Evolutionary conservation across 352 stramenopile species (phyloP), one percentile per base, ranked within the genome.

Genomic region (Globisporangium radiosum): DNA sequence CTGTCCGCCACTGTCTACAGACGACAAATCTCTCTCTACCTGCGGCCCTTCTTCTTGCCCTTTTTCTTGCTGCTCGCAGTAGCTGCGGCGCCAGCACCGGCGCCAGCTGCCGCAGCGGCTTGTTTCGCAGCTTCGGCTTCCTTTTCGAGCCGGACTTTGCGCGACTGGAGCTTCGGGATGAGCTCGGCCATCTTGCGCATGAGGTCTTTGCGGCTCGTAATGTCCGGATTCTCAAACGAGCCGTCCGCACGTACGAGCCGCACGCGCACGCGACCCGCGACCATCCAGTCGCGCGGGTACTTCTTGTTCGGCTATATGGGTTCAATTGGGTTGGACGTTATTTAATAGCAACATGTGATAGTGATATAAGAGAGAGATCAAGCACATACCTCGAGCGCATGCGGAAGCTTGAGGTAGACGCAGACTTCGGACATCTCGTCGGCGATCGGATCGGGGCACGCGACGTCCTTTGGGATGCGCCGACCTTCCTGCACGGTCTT

Each of bases 111-210:
- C 7, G 57, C 53, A 11, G 44, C 52, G 33, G 78, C 73, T 38
- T 76, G 61, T 57, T 76, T 82, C 8, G 76, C 81, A 50, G 87
- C 78, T 42, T 78, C 78, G 0, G 78, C 78, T 57, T 92, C 82
- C 19, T 82, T 83, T 57, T 80, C 78, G 13, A 94, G 81, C 25
- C 84, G 78, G 54, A 81, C 57, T 70, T 90, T 92, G 51, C 86
- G 78, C 14, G 80, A 88, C 60, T 92, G 81, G 43, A 94, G 69
- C 69, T 91, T 92, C 11, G 86, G 86, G 54, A 94, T 90, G 7
- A 94, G 69, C 63, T 94, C 84, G 6, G 75, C 84, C 83, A 95
- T 94, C 71, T 94, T 92, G 59, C 90, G 47, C 84, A 95, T 92
- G 14, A 70, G 36, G 13, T 58, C 54, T 33, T 60, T 63, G 66